Evolutionary conservation across 176 grass and related monocot genomes (phyloP).

Genomic region (Zoysia pacifica): DNA sequence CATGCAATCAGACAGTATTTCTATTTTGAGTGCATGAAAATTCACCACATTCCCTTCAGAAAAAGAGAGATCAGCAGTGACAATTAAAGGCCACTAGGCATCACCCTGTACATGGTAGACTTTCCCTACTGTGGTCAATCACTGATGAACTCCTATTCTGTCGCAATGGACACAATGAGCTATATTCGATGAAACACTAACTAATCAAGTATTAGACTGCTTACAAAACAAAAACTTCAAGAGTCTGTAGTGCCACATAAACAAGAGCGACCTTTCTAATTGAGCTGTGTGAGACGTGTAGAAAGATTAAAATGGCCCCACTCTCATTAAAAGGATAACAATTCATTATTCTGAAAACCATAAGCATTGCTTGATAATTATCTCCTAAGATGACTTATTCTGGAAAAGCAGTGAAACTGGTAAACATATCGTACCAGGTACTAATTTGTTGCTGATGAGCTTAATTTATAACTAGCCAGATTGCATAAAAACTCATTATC

Average conservation of each 20-base stretch:
- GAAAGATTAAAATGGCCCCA: not conserved
- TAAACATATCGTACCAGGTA: not conserved
- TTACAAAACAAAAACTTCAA: not conserved
- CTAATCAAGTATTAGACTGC: not conserved
- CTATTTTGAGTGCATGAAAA: not conserved
- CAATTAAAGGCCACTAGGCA: not conserved
- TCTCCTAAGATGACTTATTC: not conserved
- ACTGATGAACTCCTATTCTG: not conserved
- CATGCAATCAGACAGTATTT: slow-evolving; percentile 4
- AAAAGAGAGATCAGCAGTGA: not conserved
- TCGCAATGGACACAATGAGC: not conserved
- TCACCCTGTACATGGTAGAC: slow-evolving; percentile 3
- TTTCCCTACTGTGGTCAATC: not conserved
- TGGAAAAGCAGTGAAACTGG: not conserved
- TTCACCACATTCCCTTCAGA: not conserved
- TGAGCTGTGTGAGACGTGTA: not conserved
- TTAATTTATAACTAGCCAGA: not conserved
- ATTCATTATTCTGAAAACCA: not conserved
- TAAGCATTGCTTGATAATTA: not conserved
- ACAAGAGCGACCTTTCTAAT: not conserved
- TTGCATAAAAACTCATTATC: slow-evolving; percentile 7
- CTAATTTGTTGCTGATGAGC: not conserved
- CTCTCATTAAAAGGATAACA: not conserved
- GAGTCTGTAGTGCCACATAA: not conserved
- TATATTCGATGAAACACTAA: slow-evolving; percentile 8